A percentile compares a stretch with the other conserved stretches of the same genome.
These are phyloP conservation scores for Neonectria punicea DNA, from an alignment of 2,329 filamentous ascomycete genomes.

Conservation along the genomic window DNA sequence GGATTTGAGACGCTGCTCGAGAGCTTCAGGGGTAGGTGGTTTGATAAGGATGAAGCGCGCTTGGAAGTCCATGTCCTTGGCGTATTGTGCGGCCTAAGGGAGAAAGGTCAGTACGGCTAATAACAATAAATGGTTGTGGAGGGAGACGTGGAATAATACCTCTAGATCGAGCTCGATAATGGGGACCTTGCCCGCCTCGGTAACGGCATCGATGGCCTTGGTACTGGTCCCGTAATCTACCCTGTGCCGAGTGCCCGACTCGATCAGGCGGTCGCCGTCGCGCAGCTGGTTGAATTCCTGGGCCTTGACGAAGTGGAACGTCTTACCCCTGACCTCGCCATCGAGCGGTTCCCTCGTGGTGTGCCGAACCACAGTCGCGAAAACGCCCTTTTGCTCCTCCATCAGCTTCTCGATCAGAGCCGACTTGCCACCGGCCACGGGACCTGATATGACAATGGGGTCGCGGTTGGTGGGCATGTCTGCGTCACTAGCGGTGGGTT, in stretches of 20 bases:
- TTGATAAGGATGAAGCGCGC: conserved; percentile 66
- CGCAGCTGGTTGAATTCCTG: conserved; percentile 67
- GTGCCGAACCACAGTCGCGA: conserved; percentile 67
- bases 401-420: conserved; percentile 72
- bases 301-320: conserved; percentile 66
- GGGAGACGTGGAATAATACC: conserved; percentile 49
- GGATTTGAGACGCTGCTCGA: conserved; percentile 44
- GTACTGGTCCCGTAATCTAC: conserved; percentile 66
- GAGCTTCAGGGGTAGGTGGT: conserved; percentile 48
- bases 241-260: conserved; percentile 62
- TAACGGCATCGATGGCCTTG: conserved; percentile 62
- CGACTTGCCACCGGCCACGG: conserved; percentile 70
- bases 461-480: conserved; percentile 60
- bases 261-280: conserved; percentile 69
- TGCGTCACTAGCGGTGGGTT: conserved; percentile 45
- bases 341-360: conserved; percentile 62
- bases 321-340: conserved; percentile 62
- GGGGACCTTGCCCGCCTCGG: conserved; percentile 68
- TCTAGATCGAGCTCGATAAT: conserved; percentile 64
- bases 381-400: conserved; percentile 71
- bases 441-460: conserved; percentile 75
- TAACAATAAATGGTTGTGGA: neutral
- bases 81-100: conserved; percentile 63
- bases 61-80: conserved; percentile 65
- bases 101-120: neutral